Evolutionary conservation across 176 grass and related monocot species (phyloP), one percentile per base, ranked within the genome.

Genomic region (Lolium multiflorum): DNA sequence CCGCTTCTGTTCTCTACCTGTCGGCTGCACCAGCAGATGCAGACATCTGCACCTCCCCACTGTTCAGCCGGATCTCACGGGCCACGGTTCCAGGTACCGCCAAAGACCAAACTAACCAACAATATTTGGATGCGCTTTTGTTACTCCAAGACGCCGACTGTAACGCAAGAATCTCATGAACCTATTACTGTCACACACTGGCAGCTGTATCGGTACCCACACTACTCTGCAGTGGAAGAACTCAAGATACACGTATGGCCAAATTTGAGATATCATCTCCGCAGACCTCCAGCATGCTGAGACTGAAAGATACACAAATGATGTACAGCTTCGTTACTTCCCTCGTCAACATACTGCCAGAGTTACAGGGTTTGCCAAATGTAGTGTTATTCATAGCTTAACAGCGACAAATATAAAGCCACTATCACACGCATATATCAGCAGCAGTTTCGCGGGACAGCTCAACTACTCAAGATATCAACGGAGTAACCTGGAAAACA

Each of bases 61-160:
- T 60, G 51, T 76, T 86, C 61, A 17, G 70, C 78, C 88, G 83
- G 71, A 65, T 86, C 85, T 71, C 52, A 62, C 78, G 81, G 86
- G 62, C 25, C 41, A 14, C 3, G 39, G 38, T 37, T 57, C 17
- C 51, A 75, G 0, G 6, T 66, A 66, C 2, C 0, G 26, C 6
- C n/a, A 68, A 82, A 68, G 68, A 38, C 38, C 31, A 39, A 39
- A 10, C 16, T 39, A 41, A 41, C 66, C 38, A 46, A 46, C 69
- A 13, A 6, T 0, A 10, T 46, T 22, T 22, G 18, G 6, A 69
- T 9, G 2, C 13, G 1, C 9, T 24, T 63, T 28, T 31, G 61
- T 25, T 11, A 7, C 16, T 71, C n/a, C 11, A 48, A 50, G 71
- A 7, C 71, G 21, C 46, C n/a, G n/a, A 16, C 4, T 50, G 11